phyloP scores from a whole-genome alignment of 108 stramenopile species.

The Skeletonema grethae region DNA sequence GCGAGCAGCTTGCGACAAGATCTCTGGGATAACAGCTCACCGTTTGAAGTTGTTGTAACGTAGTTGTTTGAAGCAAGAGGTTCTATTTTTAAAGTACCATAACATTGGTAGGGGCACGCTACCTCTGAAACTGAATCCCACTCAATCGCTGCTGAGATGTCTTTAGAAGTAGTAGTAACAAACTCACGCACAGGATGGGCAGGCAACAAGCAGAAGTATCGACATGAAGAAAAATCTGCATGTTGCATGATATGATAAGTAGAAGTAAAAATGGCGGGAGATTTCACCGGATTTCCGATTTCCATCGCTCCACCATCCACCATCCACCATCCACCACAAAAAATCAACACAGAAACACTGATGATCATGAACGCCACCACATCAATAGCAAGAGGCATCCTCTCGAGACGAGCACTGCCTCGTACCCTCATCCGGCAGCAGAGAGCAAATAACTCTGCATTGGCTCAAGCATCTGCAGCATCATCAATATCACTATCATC shows the following conservation, averaged over 20 bases:
- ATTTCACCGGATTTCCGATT: too few species aligned
- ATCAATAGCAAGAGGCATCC: not conserved
- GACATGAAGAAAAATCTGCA: too few species aligned
- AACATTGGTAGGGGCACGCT: too few species aligned
- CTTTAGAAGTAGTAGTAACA: too few species aligned
- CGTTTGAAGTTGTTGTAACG: not conserved
- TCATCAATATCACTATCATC: not conserved
- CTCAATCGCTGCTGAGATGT: too few species aligned
- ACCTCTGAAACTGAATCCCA: too few species aligned
- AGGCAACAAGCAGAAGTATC: too few species aligned
- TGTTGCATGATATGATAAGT: too few species aligned
- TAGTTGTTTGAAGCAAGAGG: not conserved
- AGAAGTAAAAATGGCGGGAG: too few species aligned
- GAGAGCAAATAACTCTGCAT: not conserved
- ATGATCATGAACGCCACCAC: not conserved
- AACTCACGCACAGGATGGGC: too few species aligned
- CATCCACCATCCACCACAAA: too few species aligned
- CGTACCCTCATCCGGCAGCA: not conserved
- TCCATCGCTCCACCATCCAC: not conserved
- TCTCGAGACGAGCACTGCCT: slow-evolving; percentile 2
- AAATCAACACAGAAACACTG: not conserved
- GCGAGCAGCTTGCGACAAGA: slow-evolving; percentile 7
- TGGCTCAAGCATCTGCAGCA: not conserved
- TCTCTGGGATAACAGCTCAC: slow-evolving; percentile 10
- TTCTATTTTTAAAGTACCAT: too few species aligned